A percentile compares a stretch with the other conserved stretches of the same genome.
Conservation (phyloP, 2,329 filamentous ascomycete genomes). For the Colletotrichum navitas region DNA sequence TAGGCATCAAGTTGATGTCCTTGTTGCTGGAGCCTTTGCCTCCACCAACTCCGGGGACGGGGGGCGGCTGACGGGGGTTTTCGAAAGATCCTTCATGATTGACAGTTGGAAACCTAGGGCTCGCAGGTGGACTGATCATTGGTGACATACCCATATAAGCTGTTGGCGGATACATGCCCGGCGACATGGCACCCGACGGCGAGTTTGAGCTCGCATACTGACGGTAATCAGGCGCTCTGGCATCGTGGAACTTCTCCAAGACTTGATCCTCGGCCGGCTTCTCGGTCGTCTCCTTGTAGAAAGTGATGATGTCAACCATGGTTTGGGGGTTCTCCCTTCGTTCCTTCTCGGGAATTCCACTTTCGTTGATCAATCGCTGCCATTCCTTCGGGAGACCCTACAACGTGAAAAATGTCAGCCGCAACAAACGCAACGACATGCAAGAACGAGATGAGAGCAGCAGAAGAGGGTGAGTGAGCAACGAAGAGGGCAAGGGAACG, state of each 20-base stretch:
- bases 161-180: conserved; percentile 66
- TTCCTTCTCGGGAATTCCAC: conserved; percentile 95
- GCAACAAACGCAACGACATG: conserved; percentile 22
- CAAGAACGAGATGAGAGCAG: conserved; percentile 13
- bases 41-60: conserved; percentile 75
- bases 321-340: conserved; percentile 96
- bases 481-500: neutral
- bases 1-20: conserved; percentile 77
- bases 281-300: conserved; percentile 95
- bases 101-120: conserved; percentile 85
- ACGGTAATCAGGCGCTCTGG: conserved; percentile 69
- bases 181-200: conserved; percentile 61
- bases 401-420: conserved; percentile 41
- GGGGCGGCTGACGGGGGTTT: conserved; percentile 93
- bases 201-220: conserved; percentile 54
- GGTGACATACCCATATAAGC: conserved; percentile 70
- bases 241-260: conserved; percentile 96
- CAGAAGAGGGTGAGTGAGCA: conserved; percentile 24
- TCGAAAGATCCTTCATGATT: conserved; percentile 96
- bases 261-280: conserved; percentile 84
- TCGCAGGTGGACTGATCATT: conserved; percentile 82
- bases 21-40: conserved; percentile 60
- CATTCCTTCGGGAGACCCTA: conserved; percentile 97
- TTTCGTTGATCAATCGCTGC: conserved; percentile 95
- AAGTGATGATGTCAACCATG: conserved; percentile 94